Percentiles rank a stretch among this genome's conserved stretches.
Conservation (phyloP, 192 early-diverging fungal species). For the Chytriomyces hyalinus region DNA sequence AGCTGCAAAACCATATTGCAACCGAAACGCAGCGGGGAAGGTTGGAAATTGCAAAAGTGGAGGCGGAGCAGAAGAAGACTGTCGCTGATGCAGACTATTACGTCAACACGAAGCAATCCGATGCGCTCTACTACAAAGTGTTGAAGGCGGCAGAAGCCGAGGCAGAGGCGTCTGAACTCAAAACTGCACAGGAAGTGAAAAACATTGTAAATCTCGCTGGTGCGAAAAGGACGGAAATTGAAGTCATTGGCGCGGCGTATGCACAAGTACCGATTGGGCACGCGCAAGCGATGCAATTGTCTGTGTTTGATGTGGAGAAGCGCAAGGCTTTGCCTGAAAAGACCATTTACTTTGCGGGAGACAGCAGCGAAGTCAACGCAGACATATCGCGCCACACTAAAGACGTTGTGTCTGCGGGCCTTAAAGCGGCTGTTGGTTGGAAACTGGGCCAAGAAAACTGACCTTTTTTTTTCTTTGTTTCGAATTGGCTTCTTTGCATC, state of each 20-base stretch:
- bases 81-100: slow-evolving; percentile 50
- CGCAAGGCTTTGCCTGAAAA: slow-evolving; percentile 50
- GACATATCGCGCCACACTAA: not conserved
- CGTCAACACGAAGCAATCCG: slow-evolving; percentile 35
- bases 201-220: slow-evolving; percentile 54
- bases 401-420: not conserved
- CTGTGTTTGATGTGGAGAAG: slow-evolving; percentile 50
- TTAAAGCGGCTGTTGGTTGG: slow-evolving; percentile 12
- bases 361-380: not conserved
- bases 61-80: slow-evolving; percentile 50
- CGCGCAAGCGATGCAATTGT: slow-evolving; percentile 51
- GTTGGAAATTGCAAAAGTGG: slow-evolving; percentile 44
- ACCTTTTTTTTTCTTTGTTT: not conserved
- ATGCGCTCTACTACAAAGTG: slow-evolving; percentile 44
- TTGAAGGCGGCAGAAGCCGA: slow-evolving; percentile 48
- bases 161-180: slow-evolving; percentile 46
- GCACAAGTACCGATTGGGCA: slow-evolving; percentile 41
- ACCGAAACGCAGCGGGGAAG: slow-evolving; percentile 52
- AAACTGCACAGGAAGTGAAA: slow-evolving; percentile 52
- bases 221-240: slow-evolving; percentile 44
- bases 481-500: not conserved
- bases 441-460: not conserved
- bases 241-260: slow-evolving; percentile 47
- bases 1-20: slow-evolving; percentile 52
- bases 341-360: slow-evolving; percentile 51